Base-by-base conservation (phyloP, 2,329 filamentous ascomycete genomes). In the Sphaerulina populicola region DNA sequence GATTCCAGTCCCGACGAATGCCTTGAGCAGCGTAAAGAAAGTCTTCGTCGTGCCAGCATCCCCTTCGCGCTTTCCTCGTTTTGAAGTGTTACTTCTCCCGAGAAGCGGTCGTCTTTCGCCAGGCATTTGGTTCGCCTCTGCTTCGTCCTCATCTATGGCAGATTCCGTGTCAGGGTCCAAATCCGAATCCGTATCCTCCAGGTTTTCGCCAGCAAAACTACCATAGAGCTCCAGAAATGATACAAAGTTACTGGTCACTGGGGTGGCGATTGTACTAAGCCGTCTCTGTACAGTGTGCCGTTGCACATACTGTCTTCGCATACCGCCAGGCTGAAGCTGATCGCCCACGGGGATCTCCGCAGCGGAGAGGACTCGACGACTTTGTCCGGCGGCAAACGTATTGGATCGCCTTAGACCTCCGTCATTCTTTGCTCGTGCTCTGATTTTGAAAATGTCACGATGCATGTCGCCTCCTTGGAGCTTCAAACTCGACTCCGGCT, bases 401-500 rank as follows among this genome's bases (percentile, higher is more conserved):
- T 77, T 77, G 12, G 85, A 74, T 55, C 85, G 77, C 50, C 66
- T 67, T 10, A 69, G 66, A 4, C 47, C 48, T 18, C 47, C 46
- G 12, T 53, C 51, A 36, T 68, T 64, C 60, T 62, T 77, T 66
- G 66, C 70, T 36, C 80, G 74, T 12, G 81, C 80, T 55, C 83
- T 80, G 60, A 88, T 81, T 64, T 80, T 85, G 75, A 86, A 90
- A 31, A 90, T 77, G 61, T 87, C 83, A 31, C 86, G 81, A 64
- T 89, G 85, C 18, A 90, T 83, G 61, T 90, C 86, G 37, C 86
- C 86, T 46, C 86, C 86, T 62, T 85, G 85, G 2, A 89, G 74
- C 52, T 74, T 79, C 47, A 89, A 71, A 0, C 86, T 89, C 1
- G 84, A 88, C 53, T 83, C 79, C 27, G 57, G 57, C 21, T 51